Evolutionary conservation across 768 basidiomycete species (phyloP).

Genomic region (Lentinula sp.): DNA sequence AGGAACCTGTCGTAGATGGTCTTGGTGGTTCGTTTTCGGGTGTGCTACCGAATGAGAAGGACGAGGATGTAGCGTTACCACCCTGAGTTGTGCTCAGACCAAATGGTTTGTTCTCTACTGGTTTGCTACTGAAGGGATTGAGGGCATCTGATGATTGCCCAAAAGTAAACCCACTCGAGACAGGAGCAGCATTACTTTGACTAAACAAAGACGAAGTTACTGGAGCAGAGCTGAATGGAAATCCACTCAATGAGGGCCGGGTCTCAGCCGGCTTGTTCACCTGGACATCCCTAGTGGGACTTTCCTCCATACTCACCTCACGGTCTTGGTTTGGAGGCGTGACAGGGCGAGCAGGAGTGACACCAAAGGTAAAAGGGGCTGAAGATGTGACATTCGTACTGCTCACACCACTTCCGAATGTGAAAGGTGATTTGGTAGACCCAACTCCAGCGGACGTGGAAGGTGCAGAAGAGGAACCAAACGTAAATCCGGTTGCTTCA

Average conservation of each 20-base stretch:
- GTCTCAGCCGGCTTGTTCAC: conserved; percentile 32
- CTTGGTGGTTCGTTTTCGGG: conserved; percentile 30
- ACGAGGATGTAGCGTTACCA: conserved; percentile 8
- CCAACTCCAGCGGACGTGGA: conserved; percentile 12
- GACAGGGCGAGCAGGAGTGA: conserved; percentile 38
- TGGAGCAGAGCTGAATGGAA: conserved; percentile 37
- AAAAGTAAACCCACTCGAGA: conserved; percentile 23
- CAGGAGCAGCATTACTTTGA: conserved; percentile 21
- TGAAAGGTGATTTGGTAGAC: conserved; percentile 23
- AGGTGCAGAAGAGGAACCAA: conserved; percentile 30
- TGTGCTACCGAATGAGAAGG: conserved; percentile 32
- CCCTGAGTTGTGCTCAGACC: conserved; percentile 9
- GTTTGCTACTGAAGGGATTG: conserved; percentile 22
- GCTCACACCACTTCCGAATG: conserved; percentile 39
- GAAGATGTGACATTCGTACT: conserved; percentile 38
- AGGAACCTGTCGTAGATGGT: conserved; percentile 35
- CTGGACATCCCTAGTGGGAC: conserved; percentile 61
- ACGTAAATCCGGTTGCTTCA: conserved; percentile 28
- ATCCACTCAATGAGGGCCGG: conserved; percentile 35
- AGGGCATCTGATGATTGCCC: conserved; percentile 19
- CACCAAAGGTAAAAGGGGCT: conserved; percentile 51
- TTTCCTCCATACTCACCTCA: conserved; percentile 79
- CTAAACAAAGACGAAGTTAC: conserved; percentile 28
- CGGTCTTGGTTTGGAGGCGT: conserved; percentile 65
- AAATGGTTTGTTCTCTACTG: conserved; percentile 9